phyloP scores from a whole-genome alignment of 495 filamentous ascomycete genomes.

The Hyaloscypha variabilis region DNA sequence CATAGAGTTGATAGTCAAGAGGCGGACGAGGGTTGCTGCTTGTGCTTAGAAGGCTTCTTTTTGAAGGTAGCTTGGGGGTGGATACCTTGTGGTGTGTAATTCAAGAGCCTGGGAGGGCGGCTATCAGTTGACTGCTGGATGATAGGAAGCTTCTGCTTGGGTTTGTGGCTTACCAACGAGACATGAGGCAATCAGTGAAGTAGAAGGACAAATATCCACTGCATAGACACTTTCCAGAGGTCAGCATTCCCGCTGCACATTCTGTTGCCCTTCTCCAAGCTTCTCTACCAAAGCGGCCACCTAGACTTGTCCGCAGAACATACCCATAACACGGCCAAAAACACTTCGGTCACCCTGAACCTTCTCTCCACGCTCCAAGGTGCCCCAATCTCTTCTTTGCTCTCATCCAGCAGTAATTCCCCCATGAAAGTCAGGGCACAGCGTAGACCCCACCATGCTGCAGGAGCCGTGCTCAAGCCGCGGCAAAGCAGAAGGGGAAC shows the following conservation, averaged over 20 bases:
- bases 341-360: conserved; percentile 73
- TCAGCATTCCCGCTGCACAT: conserved; percentile 21
- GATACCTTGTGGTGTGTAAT: conserved; percentile 73
- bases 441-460: conserved; percentile 64
- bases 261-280: background rate
- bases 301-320: conserved; percentile 27
- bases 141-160: background rate
- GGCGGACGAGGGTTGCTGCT: conserved; percentile 76
- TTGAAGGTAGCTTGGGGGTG: conserved; percentile 11
- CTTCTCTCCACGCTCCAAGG: conserved; percentile 31
- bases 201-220: conserved; percentile 81
- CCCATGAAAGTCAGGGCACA: conserved; percentile 62
- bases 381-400: conserved; percentile 6
- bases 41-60: conserved; percentile 13
- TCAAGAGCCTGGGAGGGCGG: conserved; percentile 64
- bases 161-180: conserved; percentile 67
- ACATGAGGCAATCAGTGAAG: conserved; percentile 93
- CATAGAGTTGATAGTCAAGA: conserved; percentile 75
- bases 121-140: background rate
- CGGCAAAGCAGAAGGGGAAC: conserved; percentile 64
- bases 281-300: background rate
- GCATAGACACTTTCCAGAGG: conserved; percentile 68
- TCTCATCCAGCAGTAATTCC: conserved; percentile 46
- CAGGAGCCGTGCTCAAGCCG: conserved; percentile 60
- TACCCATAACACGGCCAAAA: conserved; percentile 84